Evolutionary conservation across 768 basidiomycete genomes (phyloP).

Genomic region (Podaxis sp.): DNA sequence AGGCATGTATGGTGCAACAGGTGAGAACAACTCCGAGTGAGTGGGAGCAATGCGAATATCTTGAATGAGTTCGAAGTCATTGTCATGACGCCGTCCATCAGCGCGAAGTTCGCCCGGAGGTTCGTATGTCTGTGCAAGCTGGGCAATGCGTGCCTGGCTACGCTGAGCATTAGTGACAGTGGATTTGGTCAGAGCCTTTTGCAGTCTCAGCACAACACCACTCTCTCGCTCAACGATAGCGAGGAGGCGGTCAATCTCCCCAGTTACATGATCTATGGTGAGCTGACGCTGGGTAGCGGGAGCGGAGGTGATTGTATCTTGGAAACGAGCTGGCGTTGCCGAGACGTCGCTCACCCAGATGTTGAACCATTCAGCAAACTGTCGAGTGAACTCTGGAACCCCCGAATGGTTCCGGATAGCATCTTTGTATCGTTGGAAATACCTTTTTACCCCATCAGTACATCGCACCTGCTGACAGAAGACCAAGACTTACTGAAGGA

Average conservation of each 20-base stretch:
- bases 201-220: constrained; percentile 28
- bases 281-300: constrained; percentile 33
- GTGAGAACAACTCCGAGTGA: constrained; percentile 57
- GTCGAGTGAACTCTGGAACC: too few relatives aligned
- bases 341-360: too few relatives aligned
- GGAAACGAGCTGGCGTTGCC: too few relatives aligned
- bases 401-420: too few relatives aligned
- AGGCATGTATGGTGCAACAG: constrained; percentile 56
- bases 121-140: constrained; percentile 37
- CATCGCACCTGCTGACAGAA: too few relatives aligned
- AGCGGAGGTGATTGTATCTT: constrained; percentile 37
- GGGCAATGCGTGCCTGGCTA: constrained; percentile 37
- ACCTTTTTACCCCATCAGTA: too few relatives aligned
- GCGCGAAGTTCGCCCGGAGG: constrained; percentile 52
- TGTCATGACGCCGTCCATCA: constrained; percentile 65
- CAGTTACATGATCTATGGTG: constrained; percentile 34
- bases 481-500: too few relatives aligned
- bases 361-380: too few relatives aligned
- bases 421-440: too few relatives aligned
- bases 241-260: constrained; percentile 32
- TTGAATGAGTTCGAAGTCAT: constrained; percentile 55
- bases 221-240: constrained; percentile 55
- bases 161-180: constrained; percentile 23
- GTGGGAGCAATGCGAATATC: constrained; percentile 73
- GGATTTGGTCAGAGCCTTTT: constrained; percentile 1